Evolutionary conservation across 1,284 basidiomycete genomes (phyloP), one percentile per base, ranked within the genome.

Genomic region (Tetrapyrgos nigripes): DNA sequence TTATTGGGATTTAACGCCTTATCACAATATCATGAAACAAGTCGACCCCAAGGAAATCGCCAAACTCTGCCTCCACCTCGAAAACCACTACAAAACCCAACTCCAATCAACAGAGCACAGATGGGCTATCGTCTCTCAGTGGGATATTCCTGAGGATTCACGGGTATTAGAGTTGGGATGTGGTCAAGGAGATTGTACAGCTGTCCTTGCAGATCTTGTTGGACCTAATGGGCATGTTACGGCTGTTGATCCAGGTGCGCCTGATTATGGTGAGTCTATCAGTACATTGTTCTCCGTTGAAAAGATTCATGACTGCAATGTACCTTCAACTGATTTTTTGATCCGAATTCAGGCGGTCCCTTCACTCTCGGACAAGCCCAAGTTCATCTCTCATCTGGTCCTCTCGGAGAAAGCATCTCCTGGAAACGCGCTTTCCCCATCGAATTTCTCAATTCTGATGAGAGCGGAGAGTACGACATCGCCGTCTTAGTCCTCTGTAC

Each of bases 111-210:
- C 37, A 17, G 37, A 40, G 17, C 37, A 40, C 17, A 8, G 37
- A 40, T 17, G 13, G 4, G 37, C 37, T 4, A 40, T 40, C 17
- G 14, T 40, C 19, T 40, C 37, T n/a, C 37, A 65, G 6, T 79
- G 73, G 72, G 63, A 66, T 11, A 75, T 80, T 48, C 14, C 60
- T 3, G 58, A 54, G 1, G 77, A 76, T 3, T 67, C 68, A 29
- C 62, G 60, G 3, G 66, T 80, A 3, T 67, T 80, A 2, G 79
- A 81, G 60, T 63, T 80, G 13, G 79, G 78, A 31, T 80, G 78
- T 60, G 79, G 79, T 1, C 79, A 79, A 53, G 79, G 79, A 11
- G 79, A 81, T 57, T 74, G 72, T 57, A 79, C 78, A 0, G 68
- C 72, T 17, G 75, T 70, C 2, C 68, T 81, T 2, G 79, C 78